Conservation (phyloP, 139 green algal species). For the Chlorella ohadii region DNA sequence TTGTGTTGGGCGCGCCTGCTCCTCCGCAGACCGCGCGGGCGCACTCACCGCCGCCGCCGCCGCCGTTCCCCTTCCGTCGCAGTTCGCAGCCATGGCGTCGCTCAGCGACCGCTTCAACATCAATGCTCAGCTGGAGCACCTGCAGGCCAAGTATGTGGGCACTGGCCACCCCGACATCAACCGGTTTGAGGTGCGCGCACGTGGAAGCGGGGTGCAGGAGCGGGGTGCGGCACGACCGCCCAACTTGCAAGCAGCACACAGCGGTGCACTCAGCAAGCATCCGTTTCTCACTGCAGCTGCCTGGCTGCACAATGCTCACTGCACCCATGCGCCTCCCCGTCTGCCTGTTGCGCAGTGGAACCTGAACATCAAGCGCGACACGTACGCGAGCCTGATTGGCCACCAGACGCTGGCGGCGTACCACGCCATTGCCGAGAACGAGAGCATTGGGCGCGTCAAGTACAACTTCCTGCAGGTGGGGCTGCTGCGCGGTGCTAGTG, state of each 20-base stretch:
- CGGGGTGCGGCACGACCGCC: too few relatives aligned
- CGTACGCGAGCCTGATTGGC: conserved; percentile 94
- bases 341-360: conserved; percentile 86
- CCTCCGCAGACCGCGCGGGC: too few relatives aligned
- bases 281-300: too few relatives aligned
- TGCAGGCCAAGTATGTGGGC: conserved; percentile 97
- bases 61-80: too few relatives aligned
- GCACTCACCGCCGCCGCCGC: too few relatives aligned
- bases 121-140: conserved; percentile 98
- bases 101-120: conserved; percentile 95
- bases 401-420: conserved; percentile 91
- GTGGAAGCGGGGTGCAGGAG: too few relatives aligned
- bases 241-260: too few relatives aligned
- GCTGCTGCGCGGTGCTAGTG: too few relatives aligned
- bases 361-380: conserved; percentile 98
- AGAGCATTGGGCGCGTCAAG: conserved; percentile 90
- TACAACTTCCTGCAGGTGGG: conserved; percentile 79
- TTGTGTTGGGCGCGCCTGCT: too few relatives aligned
- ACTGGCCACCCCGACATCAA: conserved; percentile 93
- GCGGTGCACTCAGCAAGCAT: too few relatives aligned
- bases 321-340: conserved; percentile 78
- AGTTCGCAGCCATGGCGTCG: conserved; percentile 59
- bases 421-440: conserved; percentile 95
- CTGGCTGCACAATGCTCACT: too few relatives aligned
- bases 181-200: conserved; percentile 81